Percentiles rank a stretch among this genome's conserved stretches.
phyloP scores from a whole-genome alignment of 2,329 filamentous ascomycete species.

The Pseudopyricularia cyperi region DNA sequence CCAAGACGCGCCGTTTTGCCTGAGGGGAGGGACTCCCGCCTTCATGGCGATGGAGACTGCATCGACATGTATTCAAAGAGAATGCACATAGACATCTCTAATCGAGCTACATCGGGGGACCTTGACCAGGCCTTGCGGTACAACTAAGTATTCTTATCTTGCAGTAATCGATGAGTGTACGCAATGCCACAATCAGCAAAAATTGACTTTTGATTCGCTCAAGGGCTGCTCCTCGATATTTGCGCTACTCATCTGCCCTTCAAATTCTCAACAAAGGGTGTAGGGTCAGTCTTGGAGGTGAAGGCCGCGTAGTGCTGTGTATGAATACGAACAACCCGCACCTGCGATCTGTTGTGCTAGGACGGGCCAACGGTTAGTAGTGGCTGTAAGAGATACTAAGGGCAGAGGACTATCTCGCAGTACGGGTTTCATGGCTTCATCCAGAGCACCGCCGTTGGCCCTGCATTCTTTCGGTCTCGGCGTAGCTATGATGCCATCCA shows the following conservation, averaged over 20 bases:
- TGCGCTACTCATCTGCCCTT: slow-evolving; percentile 1
- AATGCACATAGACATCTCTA: neutral
- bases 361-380: neutral
- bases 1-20: neutral
- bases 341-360: slow-evolving; percentile 65
- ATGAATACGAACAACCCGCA: slow-evolving; percentile 72
- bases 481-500: slow-evolving; percentile 79
- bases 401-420: slow-evolving; percentile 36
- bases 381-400: neutral
- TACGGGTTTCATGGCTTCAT: slow-evolving; percentile 59
- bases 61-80: neutral
- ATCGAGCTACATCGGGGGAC: neutral
- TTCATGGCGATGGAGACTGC: neutral
- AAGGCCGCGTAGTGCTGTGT: slow-evolving; percentile 68
- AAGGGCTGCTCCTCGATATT: neutral
- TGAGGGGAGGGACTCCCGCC: neutral
- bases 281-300: slow-evolving; percentile 68
- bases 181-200: neutral
- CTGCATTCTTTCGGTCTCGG: slow-evolving; percentile 47
- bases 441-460: slow-evolving; percentile 30
- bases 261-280: slow-evolving; percentile 77
- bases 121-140: slow-evolving; percentile 4
- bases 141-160: neutral
- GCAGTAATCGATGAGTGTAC: neutral
- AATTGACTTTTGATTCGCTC: neutral